Evolutionary conservation across 257 asterid genomes (phyloP), one percentile per base, ranked within the genome.

Genomic region (Capsicum chinense): DNA sequence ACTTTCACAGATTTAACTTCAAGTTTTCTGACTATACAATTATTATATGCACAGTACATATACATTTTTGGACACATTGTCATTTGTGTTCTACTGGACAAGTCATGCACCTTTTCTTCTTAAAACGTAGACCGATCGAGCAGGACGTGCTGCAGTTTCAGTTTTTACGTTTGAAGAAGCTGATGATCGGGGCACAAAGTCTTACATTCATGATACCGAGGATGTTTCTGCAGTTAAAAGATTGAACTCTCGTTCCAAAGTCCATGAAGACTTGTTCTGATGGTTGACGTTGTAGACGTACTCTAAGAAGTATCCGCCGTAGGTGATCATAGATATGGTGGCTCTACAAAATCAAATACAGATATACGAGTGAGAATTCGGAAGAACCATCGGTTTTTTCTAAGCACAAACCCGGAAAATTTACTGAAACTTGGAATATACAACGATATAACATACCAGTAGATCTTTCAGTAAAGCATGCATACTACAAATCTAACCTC

Each of bases 231-330:
- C 81, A 16, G 94, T 89, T 87, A 91, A 82, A 67, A 95, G 91
- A 91, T 95, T 95, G 63, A 86, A 88, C 87, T 94, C 96, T 35
- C 93, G 90, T 85, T 94, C 97, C 87, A 94, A 85, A 11, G 88
- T 91, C 99, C 99, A 95, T 1, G 92, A 85, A 73, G 92, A 91
- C 87, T 91, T 95, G 78, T 93, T 89, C 85, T 89, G 95, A 87
- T 90, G 92, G 92, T 92, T 93, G 84, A 94, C 74, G 58, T 90
- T 86, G 66, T 89, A 88, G 78, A 90, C 67, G 80, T 93, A 95
- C 86, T 92, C 98, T 90, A 92, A 93, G 83, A 91, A 94, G 86
- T 91, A 88, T 69, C 98, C 99, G 5, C 84, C 85, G 17, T 79
- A 91, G 54, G 94, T 90, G 69, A 94, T 86, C 82, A 93, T 83